Evolutionary conservation across 129 eudicot species (phyloP).

Genomic region (Flaveria bidentis): DNA sequence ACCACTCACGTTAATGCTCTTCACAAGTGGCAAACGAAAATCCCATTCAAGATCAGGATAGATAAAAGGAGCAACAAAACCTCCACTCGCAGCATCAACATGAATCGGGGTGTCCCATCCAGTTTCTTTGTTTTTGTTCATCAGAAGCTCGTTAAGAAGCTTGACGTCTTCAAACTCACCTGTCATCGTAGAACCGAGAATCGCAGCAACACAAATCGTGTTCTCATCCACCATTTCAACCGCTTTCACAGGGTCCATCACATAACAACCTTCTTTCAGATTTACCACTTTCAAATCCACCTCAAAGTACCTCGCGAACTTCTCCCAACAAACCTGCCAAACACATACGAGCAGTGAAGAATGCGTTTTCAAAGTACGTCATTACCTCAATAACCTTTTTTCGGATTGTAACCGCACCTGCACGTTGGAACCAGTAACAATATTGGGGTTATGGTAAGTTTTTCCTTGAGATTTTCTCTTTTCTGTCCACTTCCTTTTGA

Average conservation of each 20-base stretch:
- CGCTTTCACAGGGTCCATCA: conserved; percentile 74
- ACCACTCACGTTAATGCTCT: conserved; percentile 85
- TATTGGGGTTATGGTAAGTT: conserved; percentile 60
- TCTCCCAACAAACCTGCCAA: conserved; percentile 76
- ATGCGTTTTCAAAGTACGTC: background rate
- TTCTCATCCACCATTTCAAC: conserved; percentile 85
- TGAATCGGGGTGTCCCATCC: conserved; percentile 82
- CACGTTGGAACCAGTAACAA: conserved; percentile 77
- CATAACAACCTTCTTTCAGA: conserved; percentile 59
- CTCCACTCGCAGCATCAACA: conserved; percentile 95
- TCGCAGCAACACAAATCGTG: conserved; percentile 78
- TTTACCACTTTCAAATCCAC: conserved; percentile 77
- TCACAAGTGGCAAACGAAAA: conserved; percentile 72
- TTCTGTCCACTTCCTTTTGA: conserved; percentile 76
- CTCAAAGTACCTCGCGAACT: conserved; percentile 78
- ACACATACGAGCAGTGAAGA: background rate
- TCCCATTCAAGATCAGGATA: conserved; percentile 80
- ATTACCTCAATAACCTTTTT: too few relatives aligned
- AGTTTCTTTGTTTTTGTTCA: conserved; percentile 55
- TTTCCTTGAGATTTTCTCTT: conserved; percentile 60
- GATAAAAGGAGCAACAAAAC: conserved; percentile 75
- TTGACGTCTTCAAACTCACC: conserved; percentile 89
- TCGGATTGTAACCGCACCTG: conserved; percentile 40
- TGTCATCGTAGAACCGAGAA: conserved; percentile 70
- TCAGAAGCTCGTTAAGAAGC: conserved; percentile 62